Evolutionary conservation across 805 yeast species (phyloP), one percentile per base, ranked within the genome.

Genomic region (Tetrapisispora namnaoensis): DNA sequence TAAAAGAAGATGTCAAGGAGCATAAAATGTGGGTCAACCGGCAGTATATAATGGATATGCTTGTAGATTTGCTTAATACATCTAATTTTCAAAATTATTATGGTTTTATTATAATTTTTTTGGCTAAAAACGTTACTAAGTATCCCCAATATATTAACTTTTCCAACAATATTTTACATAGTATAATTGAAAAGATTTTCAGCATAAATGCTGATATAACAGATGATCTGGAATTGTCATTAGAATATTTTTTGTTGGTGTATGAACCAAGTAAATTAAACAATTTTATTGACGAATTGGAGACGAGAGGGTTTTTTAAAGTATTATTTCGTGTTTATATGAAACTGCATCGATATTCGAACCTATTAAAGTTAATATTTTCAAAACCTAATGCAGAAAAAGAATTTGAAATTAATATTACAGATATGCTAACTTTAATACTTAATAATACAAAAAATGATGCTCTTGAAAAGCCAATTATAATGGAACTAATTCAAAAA

Each of bases 101-200:
- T 6, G 70, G 68, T 36, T 53, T 65, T 38, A 62, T 86, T 45
- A 74, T 86, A 2, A 76, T 87, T 3, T 93, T 91, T 59, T 65
- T 91, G 34, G 86, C 91, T 0, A 67, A 91, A 50, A 90, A 86
- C 59, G 79, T 82, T 52, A 83, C 96, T 2, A 93, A 91, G 60
- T 91, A 85, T 62, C 72, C 78, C 13, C 99, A 91, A 64, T 90
- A 86, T 53, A 73, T 91, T 11, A 72, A 87, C 41, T 63, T 93
- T 1, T 76, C 89, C 0, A 93, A 82, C 48, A 70, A 78, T 1
- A 66, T 71, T 2, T 60, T 85, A 39, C 74, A 75, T 6, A 60
- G 64, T 3, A 67, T 83, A 0, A 67, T 84, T 24, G 66, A 71
- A 4, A 65, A 63, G 3, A 65, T 89, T 18, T 68, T 62, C 45